Conservation (phyloP, 208 protist species). For the Trypanosoma lewisi region DNA sequence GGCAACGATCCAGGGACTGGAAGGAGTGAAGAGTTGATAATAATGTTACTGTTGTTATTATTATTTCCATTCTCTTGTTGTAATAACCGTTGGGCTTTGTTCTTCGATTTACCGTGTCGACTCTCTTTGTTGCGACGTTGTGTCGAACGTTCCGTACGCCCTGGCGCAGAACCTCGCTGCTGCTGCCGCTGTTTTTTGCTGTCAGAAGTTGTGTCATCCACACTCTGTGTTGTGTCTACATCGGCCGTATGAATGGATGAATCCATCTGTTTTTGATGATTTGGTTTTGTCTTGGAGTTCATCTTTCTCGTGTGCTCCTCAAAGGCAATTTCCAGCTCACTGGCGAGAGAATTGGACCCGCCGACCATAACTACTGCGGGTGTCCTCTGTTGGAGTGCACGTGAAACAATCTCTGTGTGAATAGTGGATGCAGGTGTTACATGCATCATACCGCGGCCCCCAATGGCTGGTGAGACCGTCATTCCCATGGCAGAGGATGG, state of each 20-base stretch:
- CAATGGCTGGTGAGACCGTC: constrained; percentile 19
- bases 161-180: background rate
- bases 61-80: constrained; percentile 9
- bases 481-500: constrained; percentile 31
- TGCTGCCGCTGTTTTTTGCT: background rate
- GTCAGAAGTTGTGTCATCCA: background rate
- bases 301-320: constrained; percentile 19
- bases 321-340: constrained; percentile 24
- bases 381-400: background rate
- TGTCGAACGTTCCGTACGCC: background rate
- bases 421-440: constrained; percentile 1
- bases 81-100: background rate
- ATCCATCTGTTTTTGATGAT: constrained; percentile 3
- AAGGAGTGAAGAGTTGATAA: constrained; percentile 6
- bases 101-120: constrained; percentile 1
- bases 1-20: background rate
- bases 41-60: constrained; percentile 10
- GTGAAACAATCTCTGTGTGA: background rate
- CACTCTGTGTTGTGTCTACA: background rate
- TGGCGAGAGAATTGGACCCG: constrained; percentile 15
- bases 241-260: background rate
- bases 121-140: constrained; percentile 14
- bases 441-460: constrained; percentile 5
- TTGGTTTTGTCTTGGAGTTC: constrained; percentile 1
- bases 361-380: background rate